A percentile compares a stretch with the other conserved stretches of the same genome.
Conservation (phyloP, 495 filamentous ascomycete genomes). For the Penicillium turbatum region DNA sequence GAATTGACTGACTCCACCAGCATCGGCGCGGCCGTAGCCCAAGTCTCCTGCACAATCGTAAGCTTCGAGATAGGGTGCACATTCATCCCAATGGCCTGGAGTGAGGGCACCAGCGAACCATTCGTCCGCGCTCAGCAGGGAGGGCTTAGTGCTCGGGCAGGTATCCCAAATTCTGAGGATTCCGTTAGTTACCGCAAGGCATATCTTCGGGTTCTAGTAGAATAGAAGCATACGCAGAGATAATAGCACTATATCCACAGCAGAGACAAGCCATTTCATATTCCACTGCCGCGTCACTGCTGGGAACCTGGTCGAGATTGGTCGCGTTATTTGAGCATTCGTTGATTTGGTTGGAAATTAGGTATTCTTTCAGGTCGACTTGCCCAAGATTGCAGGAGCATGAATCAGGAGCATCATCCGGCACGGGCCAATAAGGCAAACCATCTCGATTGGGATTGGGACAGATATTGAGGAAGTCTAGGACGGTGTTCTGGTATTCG, state of each 20-base stretch:
- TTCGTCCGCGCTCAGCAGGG: slow-evolving; percentile 6
- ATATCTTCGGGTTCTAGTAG: too few species aligned
- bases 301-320: background rate
- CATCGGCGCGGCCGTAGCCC: slow-evolving; percentile 8
- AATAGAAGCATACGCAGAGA: slow-evolving; percentile 23
- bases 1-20: slow-evolving; percentile 10
- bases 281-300: background rate
- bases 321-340: slow-evolving; percentile 9
- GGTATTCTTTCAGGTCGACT: background rate
- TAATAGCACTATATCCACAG: slow-evolving; percentile 18
- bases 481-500: slow-evolving; percentile 22
- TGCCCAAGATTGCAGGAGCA: slow-evolving; percentile 26
- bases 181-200: too few species aligned
- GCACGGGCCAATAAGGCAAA: slow-evolving; percentile 24
- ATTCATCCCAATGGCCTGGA: slow-evolving; percentile 9
- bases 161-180: slow-evolving; percentile 20
- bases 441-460: slow-evolving; percentile 1
- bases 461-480: slow-evolving; percentile 8
- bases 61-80: slow-evolving; percentile 6
- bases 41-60: slow-evolving; percentile 13
- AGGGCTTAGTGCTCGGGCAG: slow-evolving; percentile 19
- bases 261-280: slow-evolving; percentile 18
- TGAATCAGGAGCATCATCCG: slow-evolving; percentile 19
- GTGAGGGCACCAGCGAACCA: background rate
- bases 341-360: background rate